Base-by-base conservation (phyloP, 306 rosid species). In the Abrus precatorius region DNA sequence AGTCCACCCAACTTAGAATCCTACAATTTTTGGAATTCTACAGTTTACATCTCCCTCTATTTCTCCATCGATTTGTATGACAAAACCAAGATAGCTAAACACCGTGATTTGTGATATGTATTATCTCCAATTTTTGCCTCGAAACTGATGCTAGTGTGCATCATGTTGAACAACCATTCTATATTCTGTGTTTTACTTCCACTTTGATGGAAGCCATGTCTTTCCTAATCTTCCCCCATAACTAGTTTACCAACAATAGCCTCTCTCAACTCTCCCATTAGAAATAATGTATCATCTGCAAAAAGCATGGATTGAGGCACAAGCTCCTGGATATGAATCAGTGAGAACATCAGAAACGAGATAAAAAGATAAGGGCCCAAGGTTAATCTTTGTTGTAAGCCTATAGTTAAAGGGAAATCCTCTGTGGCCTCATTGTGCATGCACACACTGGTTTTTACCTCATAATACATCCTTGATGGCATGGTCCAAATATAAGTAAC, bases 331-430 rank as follows among this genome's bases (percentile, higher is more conserved):
- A 55, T 3, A 72, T 36, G 12, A 20, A 54, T 54, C 10, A 7
- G n/a, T 72, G 53, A 36, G 49, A 53, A 27, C 20, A 30, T 55
- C 66, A 34, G 33, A 72, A 53, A 49, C 30, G 53, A 53, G 57
- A 52, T 20, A 72, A 54, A 34, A 38, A 7, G 27, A 70, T n/a
- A 52, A 9, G 13, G 20, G 36, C n/a, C 11, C 60, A 69, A 50
- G 47, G 47, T 30, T 49, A 14, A 50, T 47, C 75, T 13, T 13
- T 48, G 7, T 44, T 3, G 14, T 48, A 30, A 33, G 41, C 3
- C 71, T 40, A 36, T 36, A 6, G 74, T 29, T 11, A 10, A 29
- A 69, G 6, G 57, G 14, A 68, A 65, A 47, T 48, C 59, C 9
- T 34, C 1, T 27, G 5, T 6, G 29, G 28, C 27, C 44, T 0